phyloP scores from a whole-genome alignment of 345 rosid genomes.

The Bretschneidera sinensis region DNA sequence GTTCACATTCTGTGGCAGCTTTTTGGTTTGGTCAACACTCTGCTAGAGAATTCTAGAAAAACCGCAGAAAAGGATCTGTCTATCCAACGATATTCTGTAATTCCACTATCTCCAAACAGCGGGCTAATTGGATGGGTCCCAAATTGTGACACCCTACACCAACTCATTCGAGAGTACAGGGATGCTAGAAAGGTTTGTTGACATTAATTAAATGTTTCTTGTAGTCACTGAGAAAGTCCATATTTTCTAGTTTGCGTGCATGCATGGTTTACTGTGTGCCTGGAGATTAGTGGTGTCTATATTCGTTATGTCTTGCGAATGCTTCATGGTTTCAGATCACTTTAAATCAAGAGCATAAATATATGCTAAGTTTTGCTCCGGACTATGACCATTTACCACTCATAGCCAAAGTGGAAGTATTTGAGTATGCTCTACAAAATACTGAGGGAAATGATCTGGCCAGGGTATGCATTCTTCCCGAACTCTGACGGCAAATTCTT shows the following conservation, averaged over 20 bases:
- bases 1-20: slow-evolving; percentile 47
- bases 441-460: slow-evolving; percentile 95
- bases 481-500: slow-evolving; percentile 8
- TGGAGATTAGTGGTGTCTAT: background rate
- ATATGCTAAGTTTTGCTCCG: slow-evolving; percentile 88
- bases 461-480: slow-evolving; percentile 48
- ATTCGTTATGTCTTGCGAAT: slow-evolving; percentile 10
- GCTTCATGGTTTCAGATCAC: slow-evolving; percentile 56
- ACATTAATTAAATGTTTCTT: slow-evolving; percentile 17
- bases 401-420: slow-evolving; percentile 89
- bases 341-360: slow-evolving; percentile 88
- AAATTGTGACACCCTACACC: slow-evolving; percentile 90
- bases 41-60: slow-evolving; percentile 82
- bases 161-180: slow-evolving; percentile 87
- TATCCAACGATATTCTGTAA: slow-evolving; percentile 82
- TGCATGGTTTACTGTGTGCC: background rate
- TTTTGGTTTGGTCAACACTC: slow-evolving; percentile 89
- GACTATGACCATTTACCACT: slow-evolving; percentile 93
- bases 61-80: slow-evolving; percentile 88
- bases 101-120: slow-evolving; percentile 92
- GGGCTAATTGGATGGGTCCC: slow-evolving; percentile 99
- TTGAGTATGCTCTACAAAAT: slow-evolving; percentile 77
- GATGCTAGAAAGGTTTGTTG: slow-evolving; percentile 81
- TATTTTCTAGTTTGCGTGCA: background rate
- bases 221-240: slow-evolving; percentile 4